Percentiles rank a stretch among this genome's conserved stretches.
These are phyloP conservation scores for Trametes coccinea DNA, from an alignment of 768 basidiomycete genomes.

Conservation along the genomic window DNA sequence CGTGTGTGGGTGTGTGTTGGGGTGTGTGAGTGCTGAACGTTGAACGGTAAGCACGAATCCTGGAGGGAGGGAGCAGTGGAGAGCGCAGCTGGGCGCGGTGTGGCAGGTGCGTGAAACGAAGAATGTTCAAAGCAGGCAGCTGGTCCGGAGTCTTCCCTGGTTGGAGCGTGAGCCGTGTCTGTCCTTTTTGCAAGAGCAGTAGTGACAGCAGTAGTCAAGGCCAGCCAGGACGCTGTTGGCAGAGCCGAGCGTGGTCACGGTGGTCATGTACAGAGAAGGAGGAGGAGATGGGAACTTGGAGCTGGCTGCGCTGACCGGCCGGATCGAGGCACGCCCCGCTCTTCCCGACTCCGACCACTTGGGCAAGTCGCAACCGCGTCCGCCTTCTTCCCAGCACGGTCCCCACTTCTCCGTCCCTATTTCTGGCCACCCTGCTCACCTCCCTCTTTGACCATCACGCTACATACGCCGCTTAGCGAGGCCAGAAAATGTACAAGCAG, in stretches of 20 bases:
- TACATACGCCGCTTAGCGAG: too few relatives aligned
- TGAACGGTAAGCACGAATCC: too few relatives aligned
- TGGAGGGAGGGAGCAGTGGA: background rate
- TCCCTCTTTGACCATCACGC: too few relatives aligned
- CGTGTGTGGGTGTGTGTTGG: too few relatives aligned
- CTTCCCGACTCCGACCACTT: too few relatives aligned
- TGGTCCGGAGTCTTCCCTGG: too few relatives aligned
- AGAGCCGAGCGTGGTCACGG: background rate
- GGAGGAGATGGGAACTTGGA: background rate
- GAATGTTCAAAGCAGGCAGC: background rate
- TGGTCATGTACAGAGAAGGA: background rate
- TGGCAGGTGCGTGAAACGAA: background rate
- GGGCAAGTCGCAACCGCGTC: background rate
- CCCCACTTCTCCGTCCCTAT: conserved; percentile 3
- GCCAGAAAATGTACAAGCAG: conserved; percentile 3
- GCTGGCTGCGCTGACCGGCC: background rate
- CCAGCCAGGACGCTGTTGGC: too few relatives aligned
- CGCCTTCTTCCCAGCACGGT: background rate
- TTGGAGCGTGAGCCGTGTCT: too few relatives aligned
- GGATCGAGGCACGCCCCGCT: too few relatives aligned
- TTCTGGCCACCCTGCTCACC: background rate
- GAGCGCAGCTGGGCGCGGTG: background rate
- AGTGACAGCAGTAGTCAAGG: too few relatives aligned
- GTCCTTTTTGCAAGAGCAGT: too few relatives aligned
- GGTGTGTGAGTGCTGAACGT: too few relatives aligned